phyloP scores from a whole-genome alignment of 805 yeast genomes.

The Metschnikowia lunata region DNA sequence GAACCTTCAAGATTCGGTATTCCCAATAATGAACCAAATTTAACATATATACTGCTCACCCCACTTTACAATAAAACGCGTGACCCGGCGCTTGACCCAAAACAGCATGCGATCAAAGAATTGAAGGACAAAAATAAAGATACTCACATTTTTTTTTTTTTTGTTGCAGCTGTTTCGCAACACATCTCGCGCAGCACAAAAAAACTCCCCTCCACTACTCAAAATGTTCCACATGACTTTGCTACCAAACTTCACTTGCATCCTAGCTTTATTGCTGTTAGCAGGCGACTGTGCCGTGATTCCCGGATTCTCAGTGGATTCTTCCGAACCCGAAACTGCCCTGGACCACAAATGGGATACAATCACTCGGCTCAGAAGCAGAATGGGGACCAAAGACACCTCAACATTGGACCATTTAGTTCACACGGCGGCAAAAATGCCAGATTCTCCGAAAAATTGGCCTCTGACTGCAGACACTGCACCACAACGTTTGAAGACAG shows the following conservation, averaged over 20 bases:
- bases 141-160: too few species aligned
- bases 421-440: neutral
- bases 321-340: neutral
- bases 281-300: slow-evolving; percentile 3
- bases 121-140: too few species aligned
- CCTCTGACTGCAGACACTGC: neutral
- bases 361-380: slow-evolving; percentile 4
- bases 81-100: too few species aligned
- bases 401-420: slow-evolving; percentile 3
- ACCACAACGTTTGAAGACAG: neutral
- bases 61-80: too few species aligned
- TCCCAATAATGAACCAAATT: too few species aligned
- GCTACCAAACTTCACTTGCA: slow-evolving; percentile 5
- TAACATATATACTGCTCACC: too few species aligned
- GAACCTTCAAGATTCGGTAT: too few species aligned
- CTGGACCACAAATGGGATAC: slow-evolving; percentile 8
- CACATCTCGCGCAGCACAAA: neutral
- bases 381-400: slow-evolving; percentile 1
- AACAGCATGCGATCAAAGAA: too few species aligned
- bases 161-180: slow-evolving; percentile 6
- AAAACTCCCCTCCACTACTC: too few species aligned
- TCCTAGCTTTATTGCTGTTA: slow-evolving; percentile 3
- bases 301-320: neutral
- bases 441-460: slow-evolving; percentile 1
- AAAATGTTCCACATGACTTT: slow-evolving; percentile 2